Evolutionary conservation across 495 filamentous ascomycete species (phyloP).

Genomic region (Penicillium salamii): DNA sequence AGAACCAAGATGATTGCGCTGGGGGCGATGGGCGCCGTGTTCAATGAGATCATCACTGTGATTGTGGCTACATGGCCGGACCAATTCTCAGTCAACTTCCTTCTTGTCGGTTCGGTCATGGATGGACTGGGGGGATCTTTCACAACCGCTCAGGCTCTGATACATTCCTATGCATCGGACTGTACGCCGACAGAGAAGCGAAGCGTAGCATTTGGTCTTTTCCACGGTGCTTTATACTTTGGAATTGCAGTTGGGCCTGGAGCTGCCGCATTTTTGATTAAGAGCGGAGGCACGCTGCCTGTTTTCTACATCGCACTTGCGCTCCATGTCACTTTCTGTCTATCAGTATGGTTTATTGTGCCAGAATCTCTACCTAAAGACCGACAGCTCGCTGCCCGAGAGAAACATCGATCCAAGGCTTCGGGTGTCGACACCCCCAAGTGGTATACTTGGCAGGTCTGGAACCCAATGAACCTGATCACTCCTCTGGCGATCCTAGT

Average conservation of each 20-base stretch:
- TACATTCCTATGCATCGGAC: constrained; percentile 82
- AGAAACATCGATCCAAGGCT: constrained; percentile 51
- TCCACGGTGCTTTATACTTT: constrained; percentile 82
- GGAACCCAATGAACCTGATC: constrained; percentile 60
- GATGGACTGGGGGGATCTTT: constrained; percentile 89
- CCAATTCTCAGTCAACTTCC: constrained; percentile 62
- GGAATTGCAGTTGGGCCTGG: constrained; percentile 84
- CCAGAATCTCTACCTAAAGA: constrained; percentile 78
- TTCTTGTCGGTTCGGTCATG: constrained; percentile 69
- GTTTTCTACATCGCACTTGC: constrained; percentile 76
- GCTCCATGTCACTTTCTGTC: constrained; percentile 68
- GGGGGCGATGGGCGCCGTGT: constrained; percentile 62
- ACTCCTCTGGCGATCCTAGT: constrained; percentile 74
- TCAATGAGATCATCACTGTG: constrained; percentile 71
- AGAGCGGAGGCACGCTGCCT: constrained; percentile 58
- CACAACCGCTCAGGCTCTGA: constrained; percentile 73
- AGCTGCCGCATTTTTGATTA: constrained; percentile 72
- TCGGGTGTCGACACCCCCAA: constrained; percentile 7
- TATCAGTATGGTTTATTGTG: constrained; percentile 63
- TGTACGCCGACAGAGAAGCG: constrained; percentile 76
- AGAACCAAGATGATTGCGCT: constrained; percentile 68
- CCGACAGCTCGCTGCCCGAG: constrained; percentile 63
- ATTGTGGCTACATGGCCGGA: constrained; percentile 73
- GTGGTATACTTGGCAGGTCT: constrained; percentile 15
- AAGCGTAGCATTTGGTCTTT: constrained; percentile 82